phyloP scores from a whole-genome alignment of 2,329 filamentous ascomycete genomes.

The Capronia americana region DNA sequence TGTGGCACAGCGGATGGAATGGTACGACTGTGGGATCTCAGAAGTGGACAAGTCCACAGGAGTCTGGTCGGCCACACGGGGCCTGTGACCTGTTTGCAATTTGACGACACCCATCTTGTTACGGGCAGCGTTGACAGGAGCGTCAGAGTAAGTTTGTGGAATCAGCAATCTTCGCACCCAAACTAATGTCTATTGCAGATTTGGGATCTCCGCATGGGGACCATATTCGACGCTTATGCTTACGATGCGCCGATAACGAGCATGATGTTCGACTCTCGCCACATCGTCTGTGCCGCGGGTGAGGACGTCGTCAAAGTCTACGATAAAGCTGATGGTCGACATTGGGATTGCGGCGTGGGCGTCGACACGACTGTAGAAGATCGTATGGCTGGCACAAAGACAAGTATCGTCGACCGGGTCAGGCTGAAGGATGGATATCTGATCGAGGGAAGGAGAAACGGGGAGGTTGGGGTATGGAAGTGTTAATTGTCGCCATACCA shows the following conservation, averaged over 20 bases:
- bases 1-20: conserved; percentile 97
- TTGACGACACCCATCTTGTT: conserved; percentile 93
- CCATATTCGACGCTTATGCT: conserved; percentile 93
- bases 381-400: conserved; percentile 68
- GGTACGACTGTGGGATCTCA: conserved; percentile 94
- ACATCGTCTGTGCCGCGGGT: conserved; percentile 87
- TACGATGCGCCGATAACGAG: conserved; percentile 90
- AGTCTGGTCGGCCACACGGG: conserved; percentile 95
- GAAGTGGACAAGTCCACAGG: conserved; percentile 95
- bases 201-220: conserved; percentile 96
- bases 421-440: conserved; percentile 93
- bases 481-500: conserved; percentile 56
- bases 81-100: conserved; percentile 91
- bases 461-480: conserved; percentile 88
- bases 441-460: conserved; percentile 86
- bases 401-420: conserved; percentile 79
- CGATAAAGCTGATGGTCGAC: conserved; percentile 92
- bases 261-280: conserved; percentile 94
- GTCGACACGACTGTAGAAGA: conserved; percentile 59
- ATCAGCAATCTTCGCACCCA: conserved; percentile 23
- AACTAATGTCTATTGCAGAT: conserved; percentile 68
- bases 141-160: conserved; percentile 73
- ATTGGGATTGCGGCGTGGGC: conserved; percentile 95
- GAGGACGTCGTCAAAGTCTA: conserved; percentile 97
- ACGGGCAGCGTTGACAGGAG: conserved; percentile 92